A percentile compares a stretch with the other conserved stretches of the same genome.
phyloP scores from a whole-genome alignment of 169 alveolate species.

The Plasmodium ovale region DNA sequence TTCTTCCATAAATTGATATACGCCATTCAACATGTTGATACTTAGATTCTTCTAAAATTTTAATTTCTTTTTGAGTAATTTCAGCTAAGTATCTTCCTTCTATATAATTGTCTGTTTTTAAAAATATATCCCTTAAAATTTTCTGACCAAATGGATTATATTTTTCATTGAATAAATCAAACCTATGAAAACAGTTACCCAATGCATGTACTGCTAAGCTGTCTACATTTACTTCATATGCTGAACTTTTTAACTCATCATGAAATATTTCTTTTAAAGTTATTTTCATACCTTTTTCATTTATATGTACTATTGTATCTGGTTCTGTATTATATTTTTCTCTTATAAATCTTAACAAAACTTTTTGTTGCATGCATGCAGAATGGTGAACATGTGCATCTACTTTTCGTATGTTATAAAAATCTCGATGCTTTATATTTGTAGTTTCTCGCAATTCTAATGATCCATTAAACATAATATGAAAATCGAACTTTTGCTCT shows the following conservation, averaged over 20 bases:
- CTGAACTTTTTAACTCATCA: slow-evolving; percentile 81
- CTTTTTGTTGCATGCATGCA: slow-evolving; percentile 92
- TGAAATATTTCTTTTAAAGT: slow-evolving; percentile 86
- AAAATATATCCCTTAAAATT: slow-evolving; percentile 90
- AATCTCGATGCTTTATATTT: slow-evolving; percentile 87
- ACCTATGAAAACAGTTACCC: slow-evolving; percentile 91
- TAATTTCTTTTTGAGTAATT: slow-evolving; percentile 90
- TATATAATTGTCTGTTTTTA: slow-evolving; percentile 92
- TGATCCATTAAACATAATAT: slow-evolving; percentile 82
- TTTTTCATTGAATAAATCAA: slow-evolving; percentile 94
- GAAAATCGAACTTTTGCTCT: slow-evolving; percentile 82
- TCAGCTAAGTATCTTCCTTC: slow-evolving; percentile 92
- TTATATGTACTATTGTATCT: slow-evolving; percentile 81
- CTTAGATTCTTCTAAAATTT: slow-evolving; percentile 87
- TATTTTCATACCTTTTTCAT: slow-evolving; percentile 76
- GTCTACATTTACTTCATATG: slow-evolving; percentile 85
- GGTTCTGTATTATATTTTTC: slow-evolving; percentile 84
- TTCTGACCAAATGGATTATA: slow-evolving; percentile 92
- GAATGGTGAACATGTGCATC: slow-evolving; percentile 96
- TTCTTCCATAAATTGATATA: slow-evolving; percentile 92
- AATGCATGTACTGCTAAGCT: slow-evolving; percentile 90
- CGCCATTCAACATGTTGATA: slow-evolving; percentile 94
- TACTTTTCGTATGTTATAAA: slow-evolving; percentile 93
- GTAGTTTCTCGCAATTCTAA: slow-evolving; percentile 82
- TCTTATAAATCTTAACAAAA: slow-evolving; percentile 90